These are phyloP conservation scores for Lathyrus aphaca DNA, from an alignment of 306 rosid species.

Conservation along the genomic window DNA sequence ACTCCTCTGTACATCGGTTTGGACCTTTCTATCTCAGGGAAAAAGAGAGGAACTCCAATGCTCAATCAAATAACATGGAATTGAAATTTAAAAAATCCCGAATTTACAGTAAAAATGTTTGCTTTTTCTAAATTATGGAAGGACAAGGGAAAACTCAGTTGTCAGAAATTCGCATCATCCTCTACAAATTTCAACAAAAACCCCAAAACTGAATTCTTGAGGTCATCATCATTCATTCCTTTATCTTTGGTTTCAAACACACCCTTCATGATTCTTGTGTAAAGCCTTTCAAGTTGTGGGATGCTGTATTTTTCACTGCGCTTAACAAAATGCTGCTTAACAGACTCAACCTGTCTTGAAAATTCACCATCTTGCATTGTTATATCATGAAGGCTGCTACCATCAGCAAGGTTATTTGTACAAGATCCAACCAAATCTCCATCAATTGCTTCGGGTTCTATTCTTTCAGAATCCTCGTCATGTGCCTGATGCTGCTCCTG, in stretches of 20 bases:
- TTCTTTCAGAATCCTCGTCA: slow-evolving; percentile 46
- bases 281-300: slow-evolving; percentile 90
- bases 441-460: slow-evolving; percentile 45
- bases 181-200: slow-evolving; percentile 69
- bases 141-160: slow-evolving; percentile 15
- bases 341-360: slow-evolving; percentile 58
- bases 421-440: slow-evolving; percentile 46
- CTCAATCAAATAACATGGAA: slow-evolving; percentile 46
- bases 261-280: slow-evolving; percentile 84
- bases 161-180: slow-evolving; percentile 80
- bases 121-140: slow-evolving; percentile 31
- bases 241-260: slow-evolving; percentile 64
- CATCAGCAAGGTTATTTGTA: slow-evolving; percentile 46
- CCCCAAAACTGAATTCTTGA: slow-evolving; percentile 63
- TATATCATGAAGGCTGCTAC: slow-evolving; percentile 46
- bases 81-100: slow-evolving; percentile 46
- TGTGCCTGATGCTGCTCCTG: slow-evolving; percentile 54
- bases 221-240: slow-evolving; percentile 44
- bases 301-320: slow-evolving; percentile 62
- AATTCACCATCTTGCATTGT: slow-evolving; percentile 53
- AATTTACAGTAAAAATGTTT: slow-evolving; percentile 60
- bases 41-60: slow-evolving; percentile 30
- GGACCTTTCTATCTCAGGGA: slow-evolving; percentile 12
- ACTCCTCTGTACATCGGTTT: slow-evolving; percentile 20
- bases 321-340: slow-evolving; percentile 59